Evolutionary conservation across 371 early-diverging fungal genomes (phyloP), one percentile per base, ranked within the genome.

Genomic region (Lichtheimia hyalospora): DNA sequence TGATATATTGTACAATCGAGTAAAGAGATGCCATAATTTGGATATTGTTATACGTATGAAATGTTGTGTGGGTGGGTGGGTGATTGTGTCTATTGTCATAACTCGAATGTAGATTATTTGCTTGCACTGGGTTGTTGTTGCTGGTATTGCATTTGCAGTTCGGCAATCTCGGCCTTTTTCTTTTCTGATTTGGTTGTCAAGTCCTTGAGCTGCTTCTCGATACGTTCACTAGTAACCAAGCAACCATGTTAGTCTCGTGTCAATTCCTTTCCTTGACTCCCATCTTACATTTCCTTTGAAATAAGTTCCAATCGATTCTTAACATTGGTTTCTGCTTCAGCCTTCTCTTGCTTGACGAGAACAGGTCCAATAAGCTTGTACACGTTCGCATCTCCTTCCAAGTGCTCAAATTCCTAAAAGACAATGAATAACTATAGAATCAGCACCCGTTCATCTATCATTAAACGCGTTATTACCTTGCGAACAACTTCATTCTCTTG

Each of bases 331-430:
- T 65, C 73, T 23, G 98, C 96, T 73, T 98, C 98, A 2, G 73
- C 63, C 58, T 80, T 84, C 12, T 96, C 96, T 73, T 97, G 96
- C 77, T 91, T 94, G 14, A 96, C 92, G 20, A 98, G 82, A 18
- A 96, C 96, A 34, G 98, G 96, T 0, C 97, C 98, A 61, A 96
- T 90, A 58, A 97, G 78, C 70, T 98, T 98, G 83, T 89, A 98
- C 27, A 98, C 88, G 57, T 86, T 88, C 49, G 94, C 83, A 44
- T 90, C 91, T 50, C 85, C 87, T 51, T 90, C 86, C 55, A 97
- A 68, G 44, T 83, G 67, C 57, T 88, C 81, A 69, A 97, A 95
- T 83, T 98, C 98, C 91, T 94, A 66, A 16, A 49, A 1, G 10
- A 12, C 15, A 6, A 5, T n/a, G 5, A 2, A 49, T 8, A 13